phyloP scores from a whole-genome alignment of 2,329 filamentous ascomycete species.

The Ophiostoma quercus region DNA sequence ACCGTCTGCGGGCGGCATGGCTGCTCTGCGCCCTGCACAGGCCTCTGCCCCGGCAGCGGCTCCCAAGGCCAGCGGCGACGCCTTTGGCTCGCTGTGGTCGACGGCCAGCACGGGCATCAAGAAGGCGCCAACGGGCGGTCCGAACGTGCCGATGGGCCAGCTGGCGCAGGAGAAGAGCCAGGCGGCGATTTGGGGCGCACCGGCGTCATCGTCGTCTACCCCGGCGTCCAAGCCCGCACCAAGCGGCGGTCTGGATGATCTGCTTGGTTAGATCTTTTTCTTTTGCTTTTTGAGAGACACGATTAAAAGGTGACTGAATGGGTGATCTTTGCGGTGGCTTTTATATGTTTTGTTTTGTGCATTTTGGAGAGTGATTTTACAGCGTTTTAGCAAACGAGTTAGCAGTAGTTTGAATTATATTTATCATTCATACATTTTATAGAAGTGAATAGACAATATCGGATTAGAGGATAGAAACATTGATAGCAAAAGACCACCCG shows the following conservation, averaged over 20 bases:
- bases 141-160: slow-evolving; percentile 78
- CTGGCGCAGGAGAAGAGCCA: slow-evolving; percentile 97
- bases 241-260: slow-evolving; percentile 43
- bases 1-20: slow-evolving; percentile 30
- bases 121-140: slow-evolving; percentile 63
- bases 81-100: slow-evolving; percentile 83
- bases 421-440: not conserved
- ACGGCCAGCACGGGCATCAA: slow-evolving; percentile 68
- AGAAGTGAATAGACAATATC: not conserved
- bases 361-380: slow-evolving; percentile 1
- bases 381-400: slow-evolving; percentile 4
- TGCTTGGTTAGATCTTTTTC: slow-evolving; percentile 39
- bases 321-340: not conserved
- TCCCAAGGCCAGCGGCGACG: slow-evolving; percentile 59
- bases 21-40: slow-evolving; percentile 28
- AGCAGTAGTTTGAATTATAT: slow-evolving; percentile 2
- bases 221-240: slow-evolving; percentile 28
- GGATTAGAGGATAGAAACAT: not conserved
- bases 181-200: slow-evolving; percentile 86
- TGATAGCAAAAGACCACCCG: not conserved
- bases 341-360: not conserved
- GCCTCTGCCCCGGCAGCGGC: slow-evolving; percentile 36
- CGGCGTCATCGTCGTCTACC: slow-evolving; percentile 40
- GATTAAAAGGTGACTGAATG: not conserved
- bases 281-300: not conserved